Base-by-base conservation (phyloP, 2,329 filamentous ascomycete genomes). In the Fusarium metavorans region DNA sequence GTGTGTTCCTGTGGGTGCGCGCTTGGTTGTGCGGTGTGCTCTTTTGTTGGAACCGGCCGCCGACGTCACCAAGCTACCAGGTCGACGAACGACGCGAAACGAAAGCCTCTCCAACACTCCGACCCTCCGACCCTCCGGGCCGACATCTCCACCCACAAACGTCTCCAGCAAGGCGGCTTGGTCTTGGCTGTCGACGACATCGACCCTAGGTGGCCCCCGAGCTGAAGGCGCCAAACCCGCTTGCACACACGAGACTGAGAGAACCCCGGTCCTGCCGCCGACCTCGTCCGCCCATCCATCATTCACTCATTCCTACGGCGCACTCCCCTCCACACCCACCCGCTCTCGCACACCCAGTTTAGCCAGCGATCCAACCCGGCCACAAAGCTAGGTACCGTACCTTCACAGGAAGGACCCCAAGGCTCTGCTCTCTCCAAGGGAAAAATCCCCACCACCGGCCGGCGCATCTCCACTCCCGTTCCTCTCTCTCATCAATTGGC, bases 191-290 rank as follows among this genome's bases (percentile, higher is more conserved):
- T 73, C 65, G 62, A 76, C 70, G 65, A 69, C 64, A 67, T 68
- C 62, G 61, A 68, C 67, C 52, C 57, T 66, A 71, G 77, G 72
- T 73, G 69, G 74, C 67, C 71, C 57, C 76, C 69, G 66, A 80
- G 79, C 76, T 80, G 78, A 80, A 75, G 71, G 79, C 79, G 79
- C 78, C 79, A 79, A 80, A 80, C 76, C 79, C 79, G 78, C 78
- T 79, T 80, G 77, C 72, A 75, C 74, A 76, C 68, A 72, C 68
- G 58, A 71, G 73, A 73, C 52, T 45, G 43, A 61, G 63, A 58
- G 63, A 70, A 73, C 76, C 77, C 76, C 77, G 76, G 75, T 76
- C 62, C 70, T 77, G 66, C 71, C 77, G 77, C 77, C 76, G 75
- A 79, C 76, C 70, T 77, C 76, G 70, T 77, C 76, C 72, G 74